Conservation (phyloP, 768 basidiomycete genomes). For the Russula olivacea region DNA sequence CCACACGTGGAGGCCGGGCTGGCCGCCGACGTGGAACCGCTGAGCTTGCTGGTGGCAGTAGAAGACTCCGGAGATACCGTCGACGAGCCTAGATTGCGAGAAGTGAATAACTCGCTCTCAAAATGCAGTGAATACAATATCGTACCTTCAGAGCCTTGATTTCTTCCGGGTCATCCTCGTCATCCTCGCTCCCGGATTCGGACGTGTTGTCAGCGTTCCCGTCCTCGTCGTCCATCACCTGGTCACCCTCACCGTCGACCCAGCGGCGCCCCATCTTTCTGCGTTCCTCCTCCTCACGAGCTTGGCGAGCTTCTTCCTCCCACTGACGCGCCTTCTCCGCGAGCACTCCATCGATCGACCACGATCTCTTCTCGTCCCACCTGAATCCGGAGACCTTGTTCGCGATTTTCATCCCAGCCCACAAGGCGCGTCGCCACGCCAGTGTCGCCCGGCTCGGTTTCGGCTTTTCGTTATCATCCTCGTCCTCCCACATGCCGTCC, state of each 20-base stretch:
- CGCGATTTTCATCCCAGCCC: constrained; percentile 63
- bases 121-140: constrained; percentile 1
- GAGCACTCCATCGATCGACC: constrained; percentile 59
- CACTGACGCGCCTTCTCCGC: constrained; percentile 63
- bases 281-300: constrained; percentile 62
- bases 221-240: constrained; percentile 44
- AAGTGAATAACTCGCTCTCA: background rate
- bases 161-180: constrained; percentile 64
- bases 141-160: constrained; percentile 76
- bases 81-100: constrained; percentile 54
- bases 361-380: constrained; percentile 56
- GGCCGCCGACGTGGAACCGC: constrained; percentile 23
- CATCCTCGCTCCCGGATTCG: constrained; percentile 39
- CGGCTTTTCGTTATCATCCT: constrained; percentile 46
- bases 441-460: constrained; percentile 31
- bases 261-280: constrained; percentile 55
- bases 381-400: constrained; percentile 69
- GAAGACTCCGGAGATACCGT: constrained; percentile 63
- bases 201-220: constrained; percentile 33
- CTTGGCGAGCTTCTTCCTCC: constrained; percentile 63
- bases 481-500: constrained; percentile 82
- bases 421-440: constrained; percentile 72
- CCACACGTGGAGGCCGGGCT: constrained; percentile 30
- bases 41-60: constrained; percentile 35
- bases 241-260: constrained; percentile 60